Percentiles rank a stretch among this genome's conserved stretches.
These are phyloP conservation scores for Neurospora discreta DNA, from an alignment of 495 filamentous ascomycete species.

Conservation along the genomic window DNA sequence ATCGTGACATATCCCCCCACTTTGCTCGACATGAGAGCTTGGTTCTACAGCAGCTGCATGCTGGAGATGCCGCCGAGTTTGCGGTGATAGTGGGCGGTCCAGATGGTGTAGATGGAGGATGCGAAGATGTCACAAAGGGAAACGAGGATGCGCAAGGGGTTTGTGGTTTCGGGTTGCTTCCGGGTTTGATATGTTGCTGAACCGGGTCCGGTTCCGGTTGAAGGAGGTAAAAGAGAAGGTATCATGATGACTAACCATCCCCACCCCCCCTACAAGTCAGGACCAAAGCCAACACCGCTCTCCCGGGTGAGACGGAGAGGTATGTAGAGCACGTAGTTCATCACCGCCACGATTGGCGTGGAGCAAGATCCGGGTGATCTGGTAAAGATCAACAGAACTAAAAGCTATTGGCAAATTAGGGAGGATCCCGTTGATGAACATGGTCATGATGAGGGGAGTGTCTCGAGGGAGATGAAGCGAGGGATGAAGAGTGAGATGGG, in stretches of 20 bases:
- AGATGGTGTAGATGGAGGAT: conserved; percentile 59
- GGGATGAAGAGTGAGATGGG: conserved; percentile 47
- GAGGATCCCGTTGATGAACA: conserved; percentile 64
- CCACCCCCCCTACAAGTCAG: conserved; percentile 61
- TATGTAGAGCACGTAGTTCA: conserved; percentile 62
- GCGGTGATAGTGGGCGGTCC: conserved; percentile 55
- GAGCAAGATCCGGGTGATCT: conserved; percentile 59
- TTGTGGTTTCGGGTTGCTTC: conserved; percentile 35
- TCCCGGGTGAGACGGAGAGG: conserved; percentile 42
- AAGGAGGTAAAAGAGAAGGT: conserved; percentile 29
- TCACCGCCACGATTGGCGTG: conserved; percentile 54
- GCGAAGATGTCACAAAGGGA: conserved; percentile 53
- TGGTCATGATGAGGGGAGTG: conserved; percentile 52
- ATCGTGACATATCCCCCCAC: conserved; percentile 61
- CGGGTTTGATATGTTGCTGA: conserved; percentile 15
- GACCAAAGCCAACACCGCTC: conserved; percentile 44
- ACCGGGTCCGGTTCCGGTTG: background rate
- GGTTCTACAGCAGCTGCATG: conserved; percentile 65
- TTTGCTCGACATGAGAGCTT: conserved; percentile 56
- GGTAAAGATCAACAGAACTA: conserved; percentile 69
- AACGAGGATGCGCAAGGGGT: conserved; percentile 46
- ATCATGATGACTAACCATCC: conserved; percentile 61
- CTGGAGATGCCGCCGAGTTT: conserved; percentile 50
- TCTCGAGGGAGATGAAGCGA: conserved; percentile 41
- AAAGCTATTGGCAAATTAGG: conserved; percentile 62